These are phyloP conservation scores for Kwoniella sp. DNA, from an alignment of 768 basidiomycete genomes.

Conservation along the genomic window DNA sequence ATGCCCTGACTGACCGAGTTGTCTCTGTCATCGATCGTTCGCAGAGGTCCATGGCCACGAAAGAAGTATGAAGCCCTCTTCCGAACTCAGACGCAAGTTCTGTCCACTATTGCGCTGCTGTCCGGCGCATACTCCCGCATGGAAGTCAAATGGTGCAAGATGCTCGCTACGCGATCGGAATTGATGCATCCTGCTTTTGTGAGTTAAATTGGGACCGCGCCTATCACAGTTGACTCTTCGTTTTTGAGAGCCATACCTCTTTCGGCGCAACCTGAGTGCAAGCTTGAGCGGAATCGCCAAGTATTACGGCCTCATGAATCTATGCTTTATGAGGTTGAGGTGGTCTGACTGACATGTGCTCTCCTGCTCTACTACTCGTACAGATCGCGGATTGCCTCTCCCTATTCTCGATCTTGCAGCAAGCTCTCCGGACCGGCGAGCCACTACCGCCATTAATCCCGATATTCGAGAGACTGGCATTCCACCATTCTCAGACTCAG, in stretches of 20 bases:
- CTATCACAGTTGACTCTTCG: not conserved
- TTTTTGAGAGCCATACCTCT: not conserved
- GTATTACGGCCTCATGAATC: not conserved
- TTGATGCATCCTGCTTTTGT: slow-evolving; percentile 66
- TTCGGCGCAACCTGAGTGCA: too few relatives aligned
- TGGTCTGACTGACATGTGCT: too few relatives aligned
- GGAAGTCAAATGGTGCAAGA: slow-evolving; percentile 58
- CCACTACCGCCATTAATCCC: slow-evolving; percentile 48
- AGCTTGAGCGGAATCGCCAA: too few relatives aligned
- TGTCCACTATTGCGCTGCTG: slow-evolving; percentile 56
- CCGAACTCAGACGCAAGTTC: slow-evolving; percentile 59
- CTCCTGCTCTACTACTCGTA: too few relatives aligned
- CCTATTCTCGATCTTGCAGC: slow-evolving; percentile 46
- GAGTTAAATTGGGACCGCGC: slow-evolving; percentile 46
- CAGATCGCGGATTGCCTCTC: slow-evolving; percentile 51
- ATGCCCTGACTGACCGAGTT: slow-evolving; percentile 37
- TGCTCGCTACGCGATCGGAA: slow-evolving; percentile 60
- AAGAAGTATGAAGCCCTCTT: slow-evolving; percentile 60
- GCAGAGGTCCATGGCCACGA: slow-evolving; percentile 63
- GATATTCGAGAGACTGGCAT: slow-evolving; percentile 47
- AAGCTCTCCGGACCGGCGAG: slow-evolving; percentile 37
- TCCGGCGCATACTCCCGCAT: slow-evolving; percentile 59
- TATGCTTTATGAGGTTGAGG: not conserved
- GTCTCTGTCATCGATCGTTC: slow-evolving; percentile 23
- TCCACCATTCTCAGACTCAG: slow-evolving; percentile 19